Percentiles rank a stretch among this genome's conserved stretches.
phyloP scores from a whole-genome alignment of 1,284 basidiomycete species.

The Cryptococcus deneoformans region DNA sequence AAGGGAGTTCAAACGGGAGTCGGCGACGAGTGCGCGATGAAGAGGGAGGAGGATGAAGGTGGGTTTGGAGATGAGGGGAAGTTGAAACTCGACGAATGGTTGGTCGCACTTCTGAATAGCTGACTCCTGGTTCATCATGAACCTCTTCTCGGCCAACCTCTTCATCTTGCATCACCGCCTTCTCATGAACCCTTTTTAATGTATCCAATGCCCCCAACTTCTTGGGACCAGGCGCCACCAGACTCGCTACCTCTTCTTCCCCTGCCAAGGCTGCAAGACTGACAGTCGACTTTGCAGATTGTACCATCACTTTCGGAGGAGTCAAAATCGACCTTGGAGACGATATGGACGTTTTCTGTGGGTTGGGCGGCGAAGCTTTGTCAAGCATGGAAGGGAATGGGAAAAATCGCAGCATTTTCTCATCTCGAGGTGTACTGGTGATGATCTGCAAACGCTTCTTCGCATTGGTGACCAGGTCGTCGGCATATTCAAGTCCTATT shows the following conservation, averaged over 20 bases:
- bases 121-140: neutral
- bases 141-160: neutral
- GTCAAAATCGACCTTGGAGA: slow-evolving; percentile 12
- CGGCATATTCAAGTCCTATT: slow-evolving; percentile 26
- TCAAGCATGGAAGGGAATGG: slow-evolving; percentile 5
- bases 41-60: neutral
- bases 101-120: too few relatives aligned
- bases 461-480: slow-evolving; percentile 40
- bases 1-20: slow-evolving; percentile 26
- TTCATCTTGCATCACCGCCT: neutral
- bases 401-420: neutral
- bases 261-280: slow-evolving; percentile 14
- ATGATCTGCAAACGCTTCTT: slow-evolving; percentile 35
- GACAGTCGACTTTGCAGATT: slow-evolving; percentile 25
- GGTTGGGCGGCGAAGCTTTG: neutral
- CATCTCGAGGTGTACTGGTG: slow-evolving; percentile 18
- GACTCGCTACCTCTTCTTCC: neutral
- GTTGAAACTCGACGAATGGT: slow-evolving; percentile 28
- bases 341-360: slow-evolving; percentile 7
- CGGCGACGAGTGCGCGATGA: neutral
- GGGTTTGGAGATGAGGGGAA: slow-evolving; percentile 21
- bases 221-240: neutral
- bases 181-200: slow-evolving; percentile 5
- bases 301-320: slow-evolving; percentile 9
- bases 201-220: slow-evolving; percentile 3